Conservation (phyloP, 2,329 filamentous ascomycete genomes). For the Cercospora sp. region DNA sequence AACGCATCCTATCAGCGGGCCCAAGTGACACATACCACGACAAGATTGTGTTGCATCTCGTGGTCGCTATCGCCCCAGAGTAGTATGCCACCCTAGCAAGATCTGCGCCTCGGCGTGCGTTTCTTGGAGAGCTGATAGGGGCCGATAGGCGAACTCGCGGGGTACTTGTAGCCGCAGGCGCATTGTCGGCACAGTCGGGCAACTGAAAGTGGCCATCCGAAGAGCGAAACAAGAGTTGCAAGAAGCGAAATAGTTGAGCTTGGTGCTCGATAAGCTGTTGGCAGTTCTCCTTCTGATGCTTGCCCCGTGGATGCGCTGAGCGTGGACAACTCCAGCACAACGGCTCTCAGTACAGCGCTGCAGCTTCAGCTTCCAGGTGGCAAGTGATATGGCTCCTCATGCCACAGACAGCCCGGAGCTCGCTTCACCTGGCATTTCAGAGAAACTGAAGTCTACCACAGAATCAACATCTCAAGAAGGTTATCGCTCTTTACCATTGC, state of each 20-base stretch:
- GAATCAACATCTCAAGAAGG: conserved; percentile 6
- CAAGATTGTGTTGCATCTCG: conserved; percentile 1
- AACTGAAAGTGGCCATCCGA: conserved; percentile 9
- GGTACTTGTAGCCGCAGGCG: conserved; percentile 6
- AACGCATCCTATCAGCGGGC: conserved; percentile 11
- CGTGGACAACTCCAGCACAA: background rate
- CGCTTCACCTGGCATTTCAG: background rate
- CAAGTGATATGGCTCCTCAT: conserved; percentile 25
- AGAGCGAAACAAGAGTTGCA: conserved; percentile 5
- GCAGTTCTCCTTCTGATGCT: background rate
- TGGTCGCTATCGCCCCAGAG: conserved; percentile 8
- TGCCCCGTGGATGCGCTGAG: background rate
- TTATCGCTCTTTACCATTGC: conserved; percentile 25
- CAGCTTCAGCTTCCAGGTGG: background rate
- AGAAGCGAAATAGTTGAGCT: conserved; percentile 1
- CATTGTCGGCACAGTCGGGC: conserved; percentile 12
- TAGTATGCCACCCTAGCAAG: conserved; percentile 5
- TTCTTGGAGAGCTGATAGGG: conserved; percentile 3
- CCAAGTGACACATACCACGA: conserved; percentile 8
- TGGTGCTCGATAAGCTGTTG: background rate
- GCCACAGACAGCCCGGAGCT: conserved; percentile 11
- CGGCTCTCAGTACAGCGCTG: background rate
- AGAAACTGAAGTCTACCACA: background rate
- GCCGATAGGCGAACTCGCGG: conserved; percentile 10
- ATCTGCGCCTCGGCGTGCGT: conserved; percentile 5